Evolutionary conservation across 2,329 filamentous ascomycete species (phyloP).

Genomic region (Paracoccidioides brasiliensis): DNA sequence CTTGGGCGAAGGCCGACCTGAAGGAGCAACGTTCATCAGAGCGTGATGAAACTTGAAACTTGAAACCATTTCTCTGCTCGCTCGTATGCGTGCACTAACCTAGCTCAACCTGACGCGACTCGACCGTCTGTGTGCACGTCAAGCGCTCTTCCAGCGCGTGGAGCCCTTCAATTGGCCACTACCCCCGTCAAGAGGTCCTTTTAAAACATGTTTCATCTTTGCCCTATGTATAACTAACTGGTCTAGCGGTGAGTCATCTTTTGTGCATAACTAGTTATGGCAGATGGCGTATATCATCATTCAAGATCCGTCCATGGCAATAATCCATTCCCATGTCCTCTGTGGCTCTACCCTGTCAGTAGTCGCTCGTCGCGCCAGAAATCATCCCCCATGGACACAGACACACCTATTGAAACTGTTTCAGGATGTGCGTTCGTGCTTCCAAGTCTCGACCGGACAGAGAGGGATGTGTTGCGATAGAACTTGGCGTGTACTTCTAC

Average conservation of each 20-base stretch:
- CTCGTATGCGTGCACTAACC: neutral
- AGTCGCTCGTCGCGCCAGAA: too few relatives aligned
- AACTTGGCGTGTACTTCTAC: too few relatives aligned
- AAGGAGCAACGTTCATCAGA: neutral
- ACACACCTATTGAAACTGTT: neutral
- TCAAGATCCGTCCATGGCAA: too few relatives aligned
- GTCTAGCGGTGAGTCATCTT: neutral
- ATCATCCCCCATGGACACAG: too few relatives aligned
- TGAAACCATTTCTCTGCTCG: neutral
- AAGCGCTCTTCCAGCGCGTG: neutral
- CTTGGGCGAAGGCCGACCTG: neutral
- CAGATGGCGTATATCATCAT: neutral
- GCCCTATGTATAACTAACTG: neutral
- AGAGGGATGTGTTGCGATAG: too few relatives aligned
- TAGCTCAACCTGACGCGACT: neutral
- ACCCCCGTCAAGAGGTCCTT: neutral
- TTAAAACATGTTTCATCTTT: constrained; percentile 7
- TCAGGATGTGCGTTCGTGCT: neutral
- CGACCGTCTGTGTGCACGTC: neutral
- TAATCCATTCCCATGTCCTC: too few relatives aligned
- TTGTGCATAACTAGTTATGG: neutral
- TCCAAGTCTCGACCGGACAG: too few relatives aligned
- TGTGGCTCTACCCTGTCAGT: too few relatives aligned
- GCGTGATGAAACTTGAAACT: neutral
- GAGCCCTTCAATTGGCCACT: neutral